A percentile compares a stretch with the other conserved stretches of the same genome.
Evolutionary conservation across 768 basidiomycete genomes (phyloP).

Genomic region (Roridomyces roridus): DNA sequence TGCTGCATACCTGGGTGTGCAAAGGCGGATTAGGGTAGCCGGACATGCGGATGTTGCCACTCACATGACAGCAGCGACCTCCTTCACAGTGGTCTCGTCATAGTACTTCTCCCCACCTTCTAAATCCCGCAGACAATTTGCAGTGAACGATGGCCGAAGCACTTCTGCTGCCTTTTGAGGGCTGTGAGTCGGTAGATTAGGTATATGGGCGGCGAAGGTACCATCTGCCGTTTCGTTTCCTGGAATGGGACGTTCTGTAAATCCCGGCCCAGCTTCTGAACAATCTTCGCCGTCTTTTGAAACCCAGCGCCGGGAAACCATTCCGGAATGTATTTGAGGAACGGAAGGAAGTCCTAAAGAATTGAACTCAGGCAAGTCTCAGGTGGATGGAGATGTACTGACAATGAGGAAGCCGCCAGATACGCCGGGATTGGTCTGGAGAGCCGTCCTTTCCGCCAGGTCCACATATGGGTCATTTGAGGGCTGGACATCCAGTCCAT

Average conservation of each 20-base stretch:
- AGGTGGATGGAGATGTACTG: too few species aligned
- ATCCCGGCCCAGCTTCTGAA: conserved; percentile 36
- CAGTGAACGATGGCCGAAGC: conserved; percentile 4
- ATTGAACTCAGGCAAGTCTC: too few species aligned
- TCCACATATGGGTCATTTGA: conserved; percentile 33
- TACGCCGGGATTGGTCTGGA: conserved; percentile 16
- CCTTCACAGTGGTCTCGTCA: not conserved
- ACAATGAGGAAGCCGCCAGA: conserved; percentile 37
- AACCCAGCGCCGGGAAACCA: conserved; percentile 57
- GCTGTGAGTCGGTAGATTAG: not conserved
- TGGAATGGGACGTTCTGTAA: conserved; percentile 47
- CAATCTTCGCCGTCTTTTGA: conserved; percentile 42
- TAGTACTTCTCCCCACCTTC: conserved; percentile 16
- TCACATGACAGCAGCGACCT: not conserved
- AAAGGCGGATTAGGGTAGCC: too few species aligned
- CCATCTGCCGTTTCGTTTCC: conserved; percentile 40
- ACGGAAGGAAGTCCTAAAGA: conserved; percentile 4
- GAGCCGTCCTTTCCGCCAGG: conserved; percentile 29
- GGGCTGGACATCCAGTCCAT: conserved; percentile 32
- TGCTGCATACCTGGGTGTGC: conserved; percentile 16
- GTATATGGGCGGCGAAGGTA: conserved; percentile 19
- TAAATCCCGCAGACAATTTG: not conserved
- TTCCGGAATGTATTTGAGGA: conserved; percentile 33
- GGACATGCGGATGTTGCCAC: not conserved
- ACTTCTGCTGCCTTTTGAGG: conserved; percentile 9